phyloP scores from a whole-genome alignment of 2,329 filamentous ascomycete genomes.

The Sclerotinia minor region DNA sequence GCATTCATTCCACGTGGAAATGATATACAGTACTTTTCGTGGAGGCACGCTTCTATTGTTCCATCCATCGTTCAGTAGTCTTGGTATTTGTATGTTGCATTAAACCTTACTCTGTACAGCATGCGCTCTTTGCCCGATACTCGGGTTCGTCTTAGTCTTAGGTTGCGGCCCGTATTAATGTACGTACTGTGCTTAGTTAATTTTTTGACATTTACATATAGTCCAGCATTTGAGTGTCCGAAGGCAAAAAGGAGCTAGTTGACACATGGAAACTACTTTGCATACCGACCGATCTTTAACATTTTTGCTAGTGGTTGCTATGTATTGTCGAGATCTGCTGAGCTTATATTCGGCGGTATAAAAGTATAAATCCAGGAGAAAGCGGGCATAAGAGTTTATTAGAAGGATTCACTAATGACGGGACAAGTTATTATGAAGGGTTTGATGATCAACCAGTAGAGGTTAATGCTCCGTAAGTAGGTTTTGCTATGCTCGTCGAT shows the following conservation, averaged over 20 bases:
- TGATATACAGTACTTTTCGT: background rate
- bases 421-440: background rate
- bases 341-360: background rate
- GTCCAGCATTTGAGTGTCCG: background rate
- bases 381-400: background rate
- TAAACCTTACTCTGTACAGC: too few relatives aligned
- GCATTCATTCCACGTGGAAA: slow-evolving; percentile 10
- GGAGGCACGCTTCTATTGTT: background rate
- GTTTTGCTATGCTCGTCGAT: background rate
- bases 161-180: background rate
- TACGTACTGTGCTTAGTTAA: background rate
- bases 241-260: background rate
- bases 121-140: background rate
- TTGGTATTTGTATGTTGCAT: background rate
- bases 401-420: background rate
- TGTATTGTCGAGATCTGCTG: background rate
- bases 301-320: background rate
- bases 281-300: background rate
- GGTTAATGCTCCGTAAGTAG: background rate
- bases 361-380: background rate
- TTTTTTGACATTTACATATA: background rate
- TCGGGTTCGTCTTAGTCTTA: slow-evolving; percentile 6
- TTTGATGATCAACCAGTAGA: background rate
- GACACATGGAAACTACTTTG: background rate
- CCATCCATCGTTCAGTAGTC: background rate